Evolutionary conservation across 305 asterid species (phyloP), one percentile per base, ranked within the genome.

Genomic region (Solanum hybrid): DNA sequence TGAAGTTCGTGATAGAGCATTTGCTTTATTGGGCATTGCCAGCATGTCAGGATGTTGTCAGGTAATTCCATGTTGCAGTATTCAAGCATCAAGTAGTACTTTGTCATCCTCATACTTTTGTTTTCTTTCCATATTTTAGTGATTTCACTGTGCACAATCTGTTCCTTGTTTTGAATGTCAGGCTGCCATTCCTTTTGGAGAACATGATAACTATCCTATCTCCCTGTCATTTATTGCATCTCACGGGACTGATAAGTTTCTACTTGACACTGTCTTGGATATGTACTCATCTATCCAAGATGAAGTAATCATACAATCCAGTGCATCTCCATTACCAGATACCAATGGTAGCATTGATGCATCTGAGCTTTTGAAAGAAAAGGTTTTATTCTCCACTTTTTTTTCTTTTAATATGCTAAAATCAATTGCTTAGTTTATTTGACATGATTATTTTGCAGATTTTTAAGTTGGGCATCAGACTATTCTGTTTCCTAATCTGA

Each of bases 231-330:
- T 96, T 80, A 89, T 97, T 90, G 98, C 98, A 66, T 94, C 96
- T 87, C 98, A 95, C 73, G 98, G 98, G 88, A 79, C 90, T 90
- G 99, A 97, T 93, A 97, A 97, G 90, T 95, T 96, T 93, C 91
- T 97, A 91, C 99, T 97, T 87, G 99, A 96, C 89, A 94, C 98
- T 87, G 88, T 97, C 46, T 92, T 96, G 96, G 99, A 97, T 92
- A 88, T 94, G 94, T 93, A 94, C 94, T 89, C 96, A 36, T 91
- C 96, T 91, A 96, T 97, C 91, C 98, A 95, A 96, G 95, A 96
- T 87, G 98, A 94, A 92, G 91, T 89, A 88, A 85, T 36, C 82
- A 42, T 76, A 89, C 91, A 88, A 86, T 93, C 96, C 38, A 94
- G 91, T 87, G 91, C 96, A 88, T 88, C 92, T 84, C 95, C 91